phyloP scores from a whole-genome alignment of 2,329 filamentous ascomycete genomes.

The Metarhizium album region DNA sequence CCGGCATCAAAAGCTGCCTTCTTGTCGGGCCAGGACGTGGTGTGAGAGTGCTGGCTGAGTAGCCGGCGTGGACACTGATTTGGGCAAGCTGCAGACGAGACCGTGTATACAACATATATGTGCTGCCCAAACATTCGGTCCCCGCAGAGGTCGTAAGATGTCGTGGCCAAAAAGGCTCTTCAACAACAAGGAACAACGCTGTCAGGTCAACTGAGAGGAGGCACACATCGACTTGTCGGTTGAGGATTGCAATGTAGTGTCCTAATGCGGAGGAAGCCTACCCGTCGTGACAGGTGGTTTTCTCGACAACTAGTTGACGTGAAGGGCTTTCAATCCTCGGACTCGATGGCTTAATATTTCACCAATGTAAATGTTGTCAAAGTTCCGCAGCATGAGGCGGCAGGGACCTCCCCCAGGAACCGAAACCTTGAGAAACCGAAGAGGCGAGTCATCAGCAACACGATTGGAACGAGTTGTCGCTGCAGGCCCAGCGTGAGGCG shows the following conservation, averaged over 20 bases:
- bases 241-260: not conserved
- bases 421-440: not conserved
- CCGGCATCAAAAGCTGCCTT: too few relatives aligned
- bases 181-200: not conserved
- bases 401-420: not conserved
- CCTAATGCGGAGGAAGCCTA: not conserved
- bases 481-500: too few relatives aligned
- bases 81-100: too few relatives aligned
- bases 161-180: not conserved
- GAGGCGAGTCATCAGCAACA: not conserved
- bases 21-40: too few relatives aligned
- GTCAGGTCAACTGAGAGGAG: not conserved
- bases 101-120: too few relatives aligned
- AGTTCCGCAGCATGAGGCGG: not conserved
- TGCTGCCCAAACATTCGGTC: not conserved
- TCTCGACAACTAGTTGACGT: slow-evolving; percentile 39
- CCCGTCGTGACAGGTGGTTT: slow-evolving; percentile 23
- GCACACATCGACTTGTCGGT: not conserved
- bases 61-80: too few relatives aligned
- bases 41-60: too few relatives aligned
- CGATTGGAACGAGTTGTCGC: not conserved
- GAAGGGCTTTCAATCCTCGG: too few relatives aligned
- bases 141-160: not conserved
- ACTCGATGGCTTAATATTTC: too few relatives aligned
- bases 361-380: not conserved